Base-by-base conservation (phyloP, 2,329 filamentous ascomycete genomes). In the Chalaropsis ovoidea region DNA sequence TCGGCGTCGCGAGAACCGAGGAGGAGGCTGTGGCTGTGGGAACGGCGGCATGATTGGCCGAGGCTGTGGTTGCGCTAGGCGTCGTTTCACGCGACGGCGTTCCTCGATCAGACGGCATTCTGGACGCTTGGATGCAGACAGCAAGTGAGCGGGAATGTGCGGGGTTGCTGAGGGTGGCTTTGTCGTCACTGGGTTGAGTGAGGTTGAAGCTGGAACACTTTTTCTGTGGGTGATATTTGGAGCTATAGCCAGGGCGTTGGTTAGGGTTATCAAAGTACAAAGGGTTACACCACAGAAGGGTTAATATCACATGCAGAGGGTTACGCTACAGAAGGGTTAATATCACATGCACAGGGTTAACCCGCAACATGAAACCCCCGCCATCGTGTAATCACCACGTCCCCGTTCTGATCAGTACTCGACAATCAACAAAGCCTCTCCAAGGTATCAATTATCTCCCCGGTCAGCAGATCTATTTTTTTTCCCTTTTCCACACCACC, bases 1-100 rank as follows among this genome's bases (percentile, higher is more conserved):
- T 78, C 19, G 75, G 19, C 15, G 52, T 35, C 52, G 17, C 27
- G 27, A 56, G 52, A 56, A 43, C 17, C 13, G 42, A 43, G 17
- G 42, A 43, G 31, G n/a, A n/a, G n/a, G n/a, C n/a, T n/a, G n/a
- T n/a, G 41, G 4, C 42, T 43, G 24, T 56, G 8, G 52, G 31
- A 22, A 19, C n/a, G n/a, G 15, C 39, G 31, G 41, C 43, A n/a
- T 47, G 22, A 3, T 31, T 47, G 6, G 27, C 17, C 15, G 13
- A 61, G 8, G 35, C 11, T 13, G n/a, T 11, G 8, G 31, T 22
- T 13, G 63, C 43, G 58, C 45, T 56, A 10, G 63, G 63, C 8
- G 63, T 65, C 17, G 63, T 35, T 61, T 65, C 63, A 35, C 64
- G 52, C 42, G 62, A 66, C 43, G 67, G 67, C 24, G 39, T 65